Percentiles rank a stretch among this genome's conserved stretches.
These are phyloP conservation scores for Collybia nuda DNA, from an alignment of 768 basidiomycete species.

Conservation along the genomic window DNA sequence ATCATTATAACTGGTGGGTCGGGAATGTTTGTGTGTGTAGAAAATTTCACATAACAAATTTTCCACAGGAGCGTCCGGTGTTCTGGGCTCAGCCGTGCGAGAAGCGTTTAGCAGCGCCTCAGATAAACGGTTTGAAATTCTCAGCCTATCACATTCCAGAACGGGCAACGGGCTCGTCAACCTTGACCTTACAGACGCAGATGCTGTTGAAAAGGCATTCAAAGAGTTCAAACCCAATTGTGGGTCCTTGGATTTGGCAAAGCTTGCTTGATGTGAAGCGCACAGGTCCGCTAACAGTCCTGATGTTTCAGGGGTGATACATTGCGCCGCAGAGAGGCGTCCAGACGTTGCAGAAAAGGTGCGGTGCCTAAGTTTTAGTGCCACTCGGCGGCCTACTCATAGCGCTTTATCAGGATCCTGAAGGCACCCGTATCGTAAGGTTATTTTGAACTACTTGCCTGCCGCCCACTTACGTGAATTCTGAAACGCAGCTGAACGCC, in stretches of 20 bases:
- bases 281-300: neutral
- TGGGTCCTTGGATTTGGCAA: conserved; percentile 33
- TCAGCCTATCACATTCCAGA: conserved; percentile 76
- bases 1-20: conserved; percentile 56
- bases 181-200: conserved; percentile 68
- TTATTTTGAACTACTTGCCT: neutral
- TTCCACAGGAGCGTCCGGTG: conserved; percentile 83
- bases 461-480: neutral
- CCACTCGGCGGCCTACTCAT: neutral
- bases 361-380: conserved; percentile 13
- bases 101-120: conserved; percentile 52
- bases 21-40: too few relatives aligned
- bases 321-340: conserved; percentile 92
- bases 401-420: conserved; percentile 55
- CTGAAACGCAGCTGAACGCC: conserved; percentile 68
- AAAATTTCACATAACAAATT: conserved; percentile 9
- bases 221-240: conserved; percentile 64
- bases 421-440: conserved; percentile 59
- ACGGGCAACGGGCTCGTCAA: conserved; percentile 47
- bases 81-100: conserved; percentile 81
- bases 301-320: conserved; percentile 69
- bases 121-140: conserved; percentile 36
- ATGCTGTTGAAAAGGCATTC: conserved; percentile 56
- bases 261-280: neutral
- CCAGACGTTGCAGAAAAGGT: conserved; percentile 94